Evolutionary conservation across 495 filamentous ascomycete genomes (phyloP).

Genomic region (Lasiosphaeriaceae sp.): DNA sequence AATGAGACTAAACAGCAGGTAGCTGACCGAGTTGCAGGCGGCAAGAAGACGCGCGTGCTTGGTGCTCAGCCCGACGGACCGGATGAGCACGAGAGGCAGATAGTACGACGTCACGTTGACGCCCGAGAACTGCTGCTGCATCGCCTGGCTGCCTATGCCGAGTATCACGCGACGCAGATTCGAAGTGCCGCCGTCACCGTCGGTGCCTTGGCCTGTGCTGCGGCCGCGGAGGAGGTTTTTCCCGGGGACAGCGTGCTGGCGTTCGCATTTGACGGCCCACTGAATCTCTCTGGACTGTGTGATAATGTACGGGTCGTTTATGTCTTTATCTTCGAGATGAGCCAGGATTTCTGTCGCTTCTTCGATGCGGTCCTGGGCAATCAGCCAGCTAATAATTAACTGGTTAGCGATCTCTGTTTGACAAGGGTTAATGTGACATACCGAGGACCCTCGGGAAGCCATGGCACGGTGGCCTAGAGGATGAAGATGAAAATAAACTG

Average conservation of each 20-base stretch:
- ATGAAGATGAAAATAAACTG: slow-evolving; percentile 50
- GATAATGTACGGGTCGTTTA: slow-evolving; percentile 37
- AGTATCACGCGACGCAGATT: slow-evolving; percentile 60
- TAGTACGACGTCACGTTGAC: slow-evolving; percentile 79
- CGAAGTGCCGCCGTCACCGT: slow-evolving; percentile 68
- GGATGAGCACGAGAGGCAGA: slow-evolving; percentile 57
- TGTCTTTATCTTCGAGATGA: slow-evolving; percentile 52
- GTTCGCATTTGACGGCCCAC: not conserved
- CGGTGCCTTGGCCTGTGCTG: slow-evolving; percentile 65
- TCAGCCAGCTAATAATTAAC: slow-evolving; percentile 38
- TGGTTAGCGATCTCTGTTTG: too few relatives aligned
- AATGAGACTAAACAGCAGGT: slow-evolving; percentile 68
- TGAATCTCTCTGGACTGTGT: not conserved
- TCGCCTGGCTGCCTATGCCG: slow-evolving; percentile 10
- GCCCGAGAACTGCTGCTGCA: slow-evolving; percentile 34
- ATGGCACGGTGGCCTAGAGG: slow-evolving; percentile 24
- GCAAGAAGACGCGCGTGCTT: slow-evolving; percentile 63
- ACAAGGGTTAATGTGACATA: too few relatives aligned
- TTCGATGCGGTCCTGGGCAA: slow-evolving; percentile 40
- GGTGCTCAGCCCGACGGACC: slow-evolving; percentile 45
- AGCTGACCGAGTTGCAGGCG: slow-evolving; percentile 69
- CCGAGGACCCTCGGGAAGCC: slow-evolving; percentile 55
- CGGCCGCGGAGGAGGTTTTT: slow-evolving; percentile 70
- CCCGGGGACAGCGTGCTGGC: slow-evolving; percentile 38
- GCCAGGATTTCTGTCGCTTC: slow-evolving; percentile 57